Percentiles rank a stretch among this genome's conserved stretches.
Conservation (phyloP, 768 basidiomycete species). For the Dendrothele bispora region DNA sequence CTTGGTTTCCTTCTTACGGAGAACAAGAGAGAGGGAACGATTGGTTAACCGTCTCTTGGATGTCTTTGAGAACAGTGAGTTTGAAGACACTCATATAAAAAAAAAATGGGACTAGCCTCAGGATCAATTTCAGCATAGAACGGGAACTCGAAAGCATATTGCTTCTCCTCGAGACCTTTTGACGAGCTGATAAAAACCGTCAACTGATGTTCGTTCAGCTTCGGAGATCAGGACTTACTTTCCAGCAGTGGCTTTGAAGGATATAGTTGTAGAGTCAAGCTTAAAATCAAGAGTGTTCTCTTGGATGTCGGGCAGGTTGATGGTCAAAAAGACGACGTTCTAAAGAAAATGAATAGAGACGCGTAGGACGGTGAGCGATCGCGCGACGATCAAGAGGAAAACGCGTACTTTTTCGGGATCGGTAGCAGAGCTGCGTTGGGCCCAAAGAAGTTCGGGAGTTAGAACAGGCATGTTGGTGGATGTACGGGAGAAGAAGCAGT, state of each 20-base stretch:
- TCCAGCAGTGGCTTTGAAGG: conserved; percentile 66
- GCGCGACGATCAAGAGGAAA: not conserved
- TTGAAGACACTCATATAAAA: conserved; percentile 4
- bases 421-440: conserved; percentile 78
- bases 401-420: conserved; percentile 63
- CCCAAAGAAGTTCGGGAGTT: conserved; percentile 94
- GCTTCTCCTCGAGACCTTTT: conserved; percentile 48
- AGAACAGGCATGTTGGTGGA: conserved; percentile 36
- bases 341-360: conserved; percentile 29
- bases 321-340: conserved; percentile 86
- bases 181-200: conserved; percentile 27
- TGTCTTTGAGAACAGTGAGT: conserved; percentile 37
- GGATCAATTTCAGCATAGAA: conserved; percentile 75
- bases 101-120: conserved; percentile 51
- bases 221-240: conserved; percentile 41
- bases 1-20: conserved; percentile 79
- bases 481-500: conserved; percentile 13
- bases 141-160: conserved; percentile 75
- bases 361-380: conserved; percentile 9
- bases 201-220: conserved; percentile 10
- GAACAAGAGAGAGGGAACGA: conserved; percentile 63
- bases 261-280: conserved; percentile 55
- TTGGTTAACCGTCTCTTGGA: conserved; percentile 61
- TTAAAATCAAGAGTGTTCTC: conserved; percentile 56
- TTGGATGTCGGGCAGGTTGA: conserved; percentile 78